phyloP scores from a whole-genome alignment of 495 filamentous ascomycete species.

The Usnea hakonensis region DNA sequence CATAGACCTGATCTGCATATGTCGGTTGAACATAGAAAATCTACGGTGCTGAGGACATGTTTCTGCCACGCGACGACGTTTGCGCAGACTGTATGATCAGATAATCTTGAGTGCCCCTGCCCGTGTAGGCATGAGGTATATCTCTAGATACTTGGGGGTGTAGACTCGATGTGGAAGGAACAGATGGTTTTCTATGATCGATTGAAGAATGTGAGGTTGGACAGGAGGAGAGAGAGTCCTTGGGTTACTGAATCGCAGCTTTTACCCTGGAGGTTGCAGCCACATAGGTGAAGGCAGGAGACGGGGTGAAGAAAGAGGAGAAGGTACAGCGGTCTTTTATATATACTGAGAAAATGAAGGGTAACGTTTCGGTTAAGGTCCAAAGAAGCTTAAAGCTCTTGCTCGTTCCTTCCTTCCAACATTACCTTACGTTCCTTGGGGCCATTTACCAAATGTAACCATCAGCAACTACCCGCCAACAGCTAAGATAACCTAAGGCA shows the following conservation, averaged over 20 bases:
- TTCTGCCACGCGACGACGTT: not conserved
- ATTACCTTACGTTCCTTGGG: not conserved
- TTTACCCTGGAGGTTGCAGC: not conserved
- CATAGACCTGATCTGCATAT: not conserved
- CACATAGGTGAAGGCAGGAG: not conserved
- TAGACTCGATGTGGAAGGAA: not conserved
- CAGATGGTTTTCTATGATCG: not conserved
- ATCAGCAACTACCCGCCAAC: not conserved
- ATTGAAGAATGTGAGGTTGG: not conserved
- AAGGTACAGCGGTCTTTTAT: not conserved
- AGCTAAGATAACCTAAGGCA: not conserved
- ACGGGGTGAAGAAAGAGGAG: not conserved
- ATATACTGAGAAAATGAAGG: not conserved
- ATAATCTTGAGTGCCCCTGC: not conserved
- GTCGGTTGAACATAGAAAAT: not conserved
- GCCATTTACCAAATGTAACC: not conserved
- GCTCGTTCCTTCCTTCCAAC: not conserved
- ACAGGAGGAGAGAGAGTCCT: not conserved
- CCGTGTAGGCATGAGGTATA: not conserved
- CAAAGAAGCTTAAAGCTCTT: conserved; percentile 3
- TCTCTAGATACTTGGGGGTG: not conserved
- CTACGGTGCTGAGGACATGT: not conserved
- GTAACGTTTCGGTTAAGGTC: not conserved
- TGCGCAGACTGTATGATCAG: not conserved
- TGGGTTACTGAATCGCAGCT: not conserved